Evolutionary conservation across 192 early-diverging fungal species (phyloP).

Genomic region (Gonapodya prolifera): DNA sequence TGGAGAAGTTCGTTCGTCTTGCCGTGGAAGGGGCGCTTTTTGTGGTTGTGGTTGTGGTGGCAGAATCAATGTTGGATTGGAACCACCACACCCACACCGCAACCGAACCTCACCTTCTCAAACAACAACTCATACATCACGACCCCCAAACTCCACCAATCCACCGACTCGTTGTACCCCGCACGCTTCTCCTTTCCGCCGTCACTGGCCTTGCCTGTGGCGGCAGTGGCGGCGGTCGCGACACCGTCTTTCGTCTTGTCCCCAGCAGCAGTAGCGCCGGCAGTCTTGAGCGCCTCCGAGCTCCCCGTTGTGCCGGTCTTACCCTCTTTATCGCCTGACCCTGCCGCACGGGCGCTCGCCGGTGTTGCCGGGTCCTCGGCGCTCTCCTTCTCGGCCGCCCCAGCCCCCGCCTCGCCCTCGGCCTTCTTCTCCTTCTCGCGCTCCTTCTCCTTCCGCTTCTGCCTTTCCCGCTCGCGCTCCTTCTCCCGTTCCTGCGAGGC

Average conservation of each 20-base stretch:
- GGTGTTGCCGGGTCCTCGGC: too few relatives aligned
- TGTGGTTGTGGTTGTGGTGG: background rate
- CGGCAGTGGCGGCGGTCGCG: too few relatives aligned
- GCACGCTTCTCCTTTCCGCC: background rate
- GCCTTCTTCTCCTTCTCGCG: background rate
- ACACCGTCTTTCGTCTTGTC: background rate
- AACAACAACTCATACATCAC: slow-evolving; percentile 80
- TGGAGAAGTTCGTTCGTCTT: slow-evolving; percentile 61
- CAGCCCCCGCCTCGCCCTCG: background rate
- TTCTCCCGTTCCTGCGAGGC: background rate
- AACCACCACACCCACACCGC: background rate
- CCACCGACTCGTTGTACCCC: slow-evolving; percentile 72
- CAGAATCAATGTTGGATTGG: slow-evolving; percentile 1
- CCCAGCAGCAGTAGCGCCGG: too few relatives aligned
- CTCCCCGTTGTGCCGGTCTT: background rate
- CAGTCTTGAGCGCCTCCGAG: background rate
- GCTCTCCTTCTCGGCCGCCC: background rate
- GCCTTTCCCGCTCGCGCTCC: background rate
- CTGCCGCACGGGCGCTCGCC: too few relatives aligned
- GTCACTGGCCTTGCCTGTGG: background rate
- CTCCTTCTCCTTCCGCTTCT: background rate
- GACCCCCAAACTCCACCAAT: slow-evolving; percentile 94
- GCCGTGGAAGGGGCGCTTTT: slow-evolving; percentile 64
- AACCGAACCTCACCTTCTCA: slow-evolving; percentile 43
- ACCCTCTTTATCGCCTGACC: background rate